phyloP scores from a whole-genome alignment of 2,329 filamentous ascomycete genomes.

The Coccinonectria pachysandricola region DNA sequence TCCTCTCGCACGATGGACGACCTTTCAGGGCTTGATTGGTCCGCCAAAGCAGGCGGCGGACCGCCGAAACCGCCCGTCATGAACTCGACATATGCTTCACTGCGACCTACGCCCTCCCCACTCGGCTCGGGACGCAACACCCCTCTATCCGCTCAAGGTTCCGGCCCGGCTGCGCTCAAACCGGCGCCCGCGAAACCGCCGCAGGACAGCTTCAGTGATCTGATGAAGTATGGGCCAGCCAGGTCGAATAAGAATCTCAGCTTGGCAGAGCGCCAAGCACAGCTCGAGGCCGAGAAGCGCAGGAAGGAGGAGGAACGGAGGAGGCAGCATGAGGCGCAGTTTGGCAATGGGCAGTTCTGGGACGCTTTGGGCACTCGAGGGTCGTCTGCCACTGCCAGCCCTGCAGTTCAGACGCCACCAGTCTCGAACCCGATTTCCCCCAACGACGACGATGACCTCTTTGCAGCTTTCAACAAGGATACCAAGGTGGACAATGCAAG shows the following conservation, averaged over 20 bases:
- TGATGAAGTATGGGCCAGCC: constrained; percentile 49
- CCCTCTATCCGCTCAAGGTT: constrained; percentile 41
- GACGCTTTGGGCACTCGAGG: constrained; percentile 54
- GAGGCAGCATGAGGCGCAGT: constrained; percentile 64
- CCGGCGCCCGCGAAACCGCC: constrained; percentile 38
- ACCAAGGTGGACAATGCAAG: constrained; percentile 59
- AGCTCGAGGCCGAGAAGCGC: constrained; percentile 53
- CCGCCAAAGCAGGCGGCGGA: constrained; percentile 28
- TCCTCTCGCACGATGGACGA: constrained; percentile 53
- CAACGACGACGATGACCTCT: constrained; percentile 50
- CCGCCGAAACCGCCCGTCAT: constrained; percentile 29
- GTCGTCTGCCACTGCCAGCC: constrained; percentile 30
- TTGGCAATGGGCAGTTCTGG: constrained; percentile 68
- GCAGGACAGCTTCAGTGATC: constrained; percentile 67
- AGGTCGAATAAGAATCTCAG: constrained; percentile 61
- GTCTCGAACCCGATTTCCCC: constrained; percentile 6
- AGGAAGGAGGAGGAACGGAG: constrained; percentile 65
- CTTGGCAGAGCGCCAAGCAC: constrained; percentile 66
- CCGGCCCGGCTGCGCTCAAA: constrained; percentile 33
- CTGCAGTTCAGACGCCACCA: constrained; percentile 14
- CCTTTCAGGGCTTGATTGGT: constrained; percentile 51
- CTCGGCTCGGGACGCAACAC: constrained; percentile 46
- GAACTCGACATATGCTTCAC: constrained; percentile 36
- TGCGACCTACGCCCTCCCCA: constrained; percentile 47
- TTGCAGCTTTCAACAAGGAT: constrained; percentile 56